Conservation (phyloP, 345 rosid species). For the Moricandia moricandioides region DNA sequence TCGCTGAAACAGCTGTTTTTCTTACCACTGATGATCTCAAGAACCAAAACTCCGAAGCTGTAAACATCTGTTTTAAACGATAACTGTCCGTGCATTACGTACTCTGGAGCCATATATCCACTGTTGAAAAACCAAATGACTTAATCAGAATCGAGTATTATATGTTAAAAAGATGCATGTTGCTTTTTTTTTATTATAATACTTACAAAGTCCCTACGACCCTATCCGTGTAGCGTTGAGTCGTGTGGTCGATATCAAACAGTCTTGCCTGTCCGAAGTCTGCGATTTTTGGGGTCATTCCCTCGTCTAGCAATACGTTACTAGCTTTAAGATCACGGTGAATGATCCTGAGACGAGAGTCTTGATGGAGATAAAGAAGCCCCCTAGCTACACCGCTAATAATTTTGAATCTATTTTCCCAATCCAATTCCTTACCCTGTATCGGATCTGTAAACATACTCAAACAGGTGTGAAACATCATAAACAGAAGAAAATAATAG, state of each 20-base stretch:
- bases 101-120: slow-evolving; percentile 67
- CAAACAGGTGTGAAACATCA: slow-evolving; percentile 10
- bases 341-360: slow-evolving; percentile 52
- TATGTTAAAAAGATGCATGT: not conserved
- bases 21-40: slow-evolving; percentile 58
- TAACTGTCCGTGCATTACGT: slow-evolving; percentile 45
- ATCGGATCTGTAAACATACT: slow-evolving; percentile 28
- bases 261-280: slow-evolving; percentile 59
- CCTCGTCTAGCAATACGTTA: slow-evolving; percentile 44
- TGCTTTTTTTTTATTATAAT: not conserved
- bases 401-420: slow-evolving; percentile 32
- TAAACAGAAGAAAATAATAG: not conserved
- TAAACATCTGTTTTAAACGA: slow-evolving; percentile 56
- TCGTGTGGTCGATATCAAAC: slow-evolving; percentile 38
- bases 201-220: slow-evolving; percentile 53
- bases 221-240: slow-evolving; percentile 40
- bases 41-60: slow-evolving; percentile 57
- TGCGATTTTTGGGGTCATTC: slow-evolving; percentile 56
- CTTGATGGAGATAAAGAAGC: slow-evolving; percentile 44
- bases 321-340: slow-evolving; percentile 64
- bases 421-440: slow-evolving; percentile 20
- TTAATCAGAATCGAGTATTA: not conserved
- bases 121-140: slow-evolving; percentile 16
- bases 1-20: slow-evolving; percentile 21
- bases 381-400: slow-evolving; percentile 38